Conservation (phyloP, 2,329 filamentous ascomycete species). For the Talaromyces albobiverticillius region DNA sequence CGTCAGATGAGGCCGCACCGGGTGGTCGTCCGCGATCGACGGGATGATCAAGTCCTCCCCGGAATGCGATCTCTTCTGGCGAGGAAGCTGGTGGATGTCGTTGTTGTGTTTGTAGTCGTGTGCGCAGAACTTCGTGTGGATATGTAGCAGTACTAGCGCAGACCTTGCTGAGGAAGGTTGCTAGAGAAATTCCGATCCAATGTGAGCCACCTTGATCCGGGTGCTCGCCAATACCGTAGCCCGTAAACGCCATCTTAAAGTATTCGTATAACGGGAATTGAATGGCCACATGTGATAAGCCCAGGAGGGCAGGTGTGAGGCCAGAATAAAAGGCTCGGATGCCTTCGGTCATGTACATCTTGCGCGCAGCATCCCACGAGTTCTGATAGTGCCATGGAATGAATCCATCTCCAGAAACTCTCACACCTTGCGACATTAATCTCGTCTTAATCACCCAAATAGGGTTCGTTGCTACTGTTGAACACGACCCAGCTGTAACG, state of each 20-base stretch:
- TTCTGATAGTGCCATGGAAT: conserved; percentile 80
- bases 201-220: conserved; percentile 62
- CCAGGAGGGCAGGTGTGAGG: conserved; percentile 84
- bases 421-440: conserved; percentile 83
- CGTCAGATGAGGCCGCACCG: conserved; percentile 50
- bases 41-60: conserved; percentile 36
- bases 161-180: conserved; percentile 91
- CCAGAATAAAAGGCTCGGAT: conserved; percentile 92
- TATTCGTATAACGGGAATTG: conserved; percentile 97
- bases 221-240: conserved; percentile 77
- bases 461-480: conserved; percentile 90
- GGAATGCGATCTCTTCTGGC: conserved; percentile 52
- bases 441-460: conserved; percentile 99
- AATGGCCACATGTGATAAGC: conserved; percentile 91
- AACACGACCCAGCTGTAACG: conserved; percentile 84
- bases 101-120: conserved; percentile 88
- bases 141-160: conserved; percentile 94
- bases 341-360: conserved; percentile 93
- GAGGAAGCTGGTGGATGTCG: conserved; percentile 53
- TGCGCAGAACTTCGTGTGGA: conserved; percentile 93
- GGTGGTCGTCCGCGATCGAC: conserved; percentile 46
- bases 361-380: conserved; percentile 85
- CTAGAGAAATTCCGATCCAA: conserved; percentile 78
- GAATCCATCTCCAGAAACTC: conserved; percentile 50
- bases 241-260: conserved; percentile 86